Conservation (phyloP, 257 asterid genomes). For the Penstemon newberryi region DNA sequence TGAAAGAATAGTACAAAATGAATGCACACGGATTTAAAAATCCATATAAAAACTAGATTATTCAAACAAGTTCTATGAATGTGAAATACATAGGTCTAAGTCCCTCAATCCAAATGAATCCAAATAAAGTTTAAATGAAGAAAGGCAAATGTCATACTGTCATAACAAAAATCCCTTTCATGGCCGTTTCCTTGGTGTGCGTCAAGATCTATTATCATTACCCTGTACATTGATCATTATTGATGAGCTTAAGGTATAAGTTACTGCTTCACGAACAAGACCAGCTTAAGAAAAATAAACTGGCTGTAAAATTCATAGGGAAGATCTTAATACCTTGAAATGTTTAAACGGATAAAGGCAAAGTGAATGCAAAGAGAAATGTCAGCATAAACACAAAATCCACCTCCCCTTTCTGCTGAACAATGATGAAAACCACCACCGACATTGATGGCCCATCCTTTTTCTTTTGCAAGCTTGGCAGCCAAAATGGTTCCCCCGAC, state of each 20-base stretch:
- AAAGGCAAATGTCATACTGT: constrained; percentile 54
- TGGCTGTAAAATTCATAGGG: neutral
- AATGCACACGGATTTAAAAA: no score
- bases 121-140: neutral
- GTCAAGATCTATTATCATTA: constrained; percentile 95
- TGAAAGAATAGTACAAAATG: no score
- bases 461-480: constrained; percentile 92
- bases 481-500: constrained; percentile 97
- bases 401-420: constrained; percentile 86
- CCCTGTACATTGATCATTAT: constrained; percentile 49
- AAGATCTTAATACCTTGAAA: constrained; percentile 61
- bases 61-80: no score
- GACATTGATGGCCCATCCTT: constrained; percentile 96
- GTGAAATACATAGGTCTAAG: no score
- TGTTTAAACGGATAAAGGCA: constrained; percentile 63
- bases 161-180: constrained; percentile 74
- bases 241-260: constrained; percentile 29
- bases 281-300: neutral
- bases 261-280: constrained; percentile 16
- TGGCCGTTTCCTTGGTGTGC: constrained; percentile 99
- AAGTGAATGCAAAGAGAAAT: constrained; percentile 86
- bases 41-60: no score
- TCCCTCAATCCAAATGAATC: no score
- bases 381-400: constrained; percentile 93
- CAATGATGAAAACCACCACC: constrained; percentile 99